Evolutionary conservation across 108 stramenopile species (phyloP), one percentile per base, ranked within the genome.

Genomic region (Fistulifera pelliculosa): DNA sequence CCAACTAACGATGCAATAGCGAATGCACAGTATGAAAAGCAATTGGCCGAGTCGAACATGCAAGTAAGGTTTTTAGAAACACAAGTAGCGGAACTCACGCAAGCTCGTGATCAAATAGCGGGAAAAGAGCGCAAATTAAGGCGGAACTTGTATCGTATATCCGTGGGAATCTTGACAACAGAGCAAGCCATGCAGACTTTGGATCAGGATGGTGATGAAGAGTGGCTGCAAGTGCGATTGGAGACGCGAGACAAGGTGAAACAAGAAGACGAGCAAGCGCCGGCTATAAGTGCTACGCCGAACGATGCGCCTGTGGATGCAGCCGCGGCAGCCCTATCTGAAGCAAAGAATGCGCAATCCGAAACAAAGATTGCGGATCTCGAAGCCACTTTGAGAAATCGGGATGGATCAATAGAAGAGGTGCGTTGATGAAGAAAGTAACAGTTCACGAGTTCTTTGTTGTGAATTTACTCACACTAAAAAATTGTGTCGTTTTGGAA

Each of bases 141-240:
- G 35, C 74, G 90, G 39, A 80, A 83, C 16, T 43, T 91, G 7
- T 85, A 91, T 70, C 73, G 85, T 26, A 62, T 91, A n/a, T 76
- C 80, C 0, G 60, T 78, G 49, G 73, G 77, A 13, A 61, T 83
- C 14, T 59, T 86, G 56, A 67, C 75, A 41, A 31, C 79, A 44
- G 72, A 76, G 22, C 83, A 91, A 57, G 77, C 87, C 10, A 54
- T 91, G 40, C 81, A 81, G 41, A 65, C 54, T 49, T 68, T 68
- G 10, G 76, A 84, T 35, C 73, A 80, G 41, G 83, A 85, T 41
- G 27, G 18, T 1, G 56, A 57, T 41, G 56, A 57, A 22, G 56
- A 57, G 3, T 40, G 17, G 61, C 60, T 57, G 26, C 31, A 55
- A 49, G 21, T 52, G 38, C 43, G 48, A 16, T 18, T 44, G n/a